A percentile compares a stretch with the other conserved stretches of the same genome.
Evolutionary conservation across 805 yeast species (phyloP).

Genomic region (Cyberlindnera samutprakarnensis): DNA sequence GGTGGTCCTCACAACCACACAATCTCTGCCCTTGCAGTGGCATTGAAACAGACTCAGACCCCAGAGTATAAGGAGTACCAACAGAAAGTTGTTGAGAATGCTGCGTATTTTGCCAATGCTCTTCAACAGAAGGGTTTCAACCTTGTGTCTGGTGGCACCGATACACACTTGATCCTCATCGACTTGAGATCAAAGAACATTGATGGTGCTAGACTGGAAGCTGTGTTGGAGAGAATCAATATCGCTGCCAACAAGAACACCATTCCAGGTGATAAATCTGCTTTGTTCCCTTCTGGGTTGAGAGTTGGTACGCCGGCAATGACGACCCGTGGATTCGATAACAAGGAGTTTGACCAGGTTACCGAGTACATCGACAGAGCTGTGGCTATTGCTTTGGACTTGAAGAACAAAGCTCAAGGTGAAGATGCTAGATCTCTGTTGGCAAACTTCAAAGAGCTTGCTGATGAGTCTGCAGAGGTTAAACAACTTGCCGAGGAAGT

Average conservation of each 20-base stretch:
- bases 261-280: conserved; percentile 93
- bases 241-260: conserved; percentile 96
- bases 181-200: conserved; percentile 68
- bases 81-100: conserved; percentile 72
- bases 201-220: conserved; percentile 95
- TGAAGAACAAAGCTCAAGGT: conserved; percentile 56
- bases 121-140: conserved; percentile 57
- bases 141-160: conserved; percentile 90
- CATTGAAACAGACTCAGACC: conserved; percentile 82
- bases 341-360: conserved; percentile 71
- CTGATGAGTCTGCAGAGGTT: conserved; percentile 56
- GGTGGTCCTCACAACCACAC: conserved; percentile 99
- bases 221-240: conserved; percentile 80
- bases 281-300: conserved; percentile 91
- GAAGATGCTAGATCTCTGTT: conserved; percentile 49
- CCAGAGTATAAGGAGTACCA: conserved; percentile 89
- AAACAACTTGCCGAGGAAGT: conserved; percentile 58
- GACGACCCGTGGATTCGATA: conserved; percentile 91
- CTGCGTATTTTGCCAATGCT: conserved; percentile 66
- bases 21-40: conserved; percentile 91
- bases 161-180: conserved; percentile 84
- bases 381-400: conserved; percentile 55
- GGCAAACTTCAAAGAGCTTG: conserved; percentile 63
- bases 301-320: conserved; percentile 98
- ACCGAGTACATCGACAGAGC: conserved; percentile 77